Percentiles rank a stretch among this genome's conserved stretches.
These are phyloP conservation scores for Golubevia sp. DNA, from an alignment of 1,284 basidiomycete species.

Conservation along the genomic window DNA sequence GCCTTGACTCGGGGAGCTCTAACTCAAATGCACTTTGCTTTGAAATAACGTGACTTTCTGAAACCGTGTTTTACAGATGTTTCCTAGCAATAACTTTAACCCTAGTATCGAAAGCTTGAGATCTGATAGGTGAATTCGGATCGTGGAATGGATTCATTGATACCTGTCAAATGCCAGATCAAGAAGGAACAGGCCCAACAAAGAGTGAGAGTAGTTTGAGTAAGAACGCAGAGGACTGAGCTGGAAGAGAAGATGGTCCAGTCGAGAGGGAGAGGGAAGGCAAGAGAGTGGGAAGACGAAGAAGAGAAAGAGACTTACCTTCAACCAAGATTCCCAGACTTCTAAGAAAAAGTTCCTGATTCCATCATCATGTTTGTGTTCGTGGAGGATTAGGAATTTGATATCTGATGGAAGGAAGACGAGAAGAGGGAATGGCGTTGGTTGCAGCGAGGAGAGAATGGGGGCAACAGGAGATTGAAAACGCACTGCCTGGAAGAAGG, in stretches of 20 bases:
- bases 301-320: conserved; percentile 17
- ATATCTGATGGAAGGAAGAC: conserved; percentile 22
- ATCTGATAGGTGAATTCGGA: conserved; percentile 36
- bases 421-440: not conserved
- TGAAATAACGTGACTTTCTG: too few relatives aligned
- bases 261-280: not conserved
- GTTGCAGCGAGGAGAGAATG: too few relatives aligned
- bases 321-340: conserved; percentile 54
- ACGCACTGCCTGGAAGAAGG: conserved; percentile 47
- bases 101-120: conserved; percentile 35
- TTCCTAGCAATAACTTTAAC: conserved; percentile 43
- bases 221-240: not conserved
- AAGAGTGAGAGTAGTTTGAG: too few relatives aligned
- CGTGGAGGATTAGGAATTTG: conserved; percentile 55
- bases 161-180: too few relatives aligned
- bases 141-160: conserved; percentile 55
- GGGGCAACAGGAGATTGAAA: not conserved
- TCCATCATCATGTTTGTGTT: conserved; percentile 58
- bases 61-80: conserved; percentile 40
- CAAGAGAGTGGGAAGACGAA: not conserved
- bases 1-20: too few relatives aligned
- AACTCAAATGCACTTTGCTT: too few relatives aligned
- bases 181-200: too few relatives aligned
- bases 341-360: conserved; percentile 57
- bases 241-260: not conserved